These are phyloP conservation scores for Spencermartinsiella europaea DNA, from an alignment of 805 yeast species.

Conservation along the genomic window DNA sequence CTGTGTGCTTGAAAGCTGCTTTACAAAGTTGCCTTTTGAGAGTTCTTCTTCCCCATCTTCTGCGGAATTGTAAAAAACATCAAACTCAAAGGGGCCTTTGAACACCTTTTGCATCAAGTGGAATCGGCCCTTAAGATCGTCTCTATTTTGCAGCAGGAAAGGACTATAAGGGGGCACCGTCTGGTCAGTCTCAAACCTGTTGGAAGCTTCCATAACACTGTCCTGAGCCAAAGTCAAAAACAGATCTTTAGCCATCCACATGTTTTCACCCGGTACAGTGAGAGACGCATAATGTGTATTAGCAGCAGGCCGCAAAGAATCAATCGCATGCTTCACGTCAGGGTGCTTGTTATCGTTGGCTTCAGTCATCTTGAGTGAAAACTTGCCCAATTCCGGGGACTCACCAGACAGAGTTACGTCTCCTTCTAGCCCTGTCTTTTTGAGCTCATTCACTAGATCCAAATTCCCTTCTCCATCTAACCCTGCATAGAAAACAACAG, in stretches of 20 bases:
- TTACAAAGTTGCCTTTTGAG: slow-evolving; percentile 16
- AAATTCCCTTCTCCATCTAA: slow-evolving; percentile 54
- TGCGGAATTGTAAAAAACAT: slow-evolving; percentile 53
- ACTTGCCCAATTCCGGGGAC: slow-evolving; percentile 63
- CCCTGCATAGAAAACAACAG: slow-evolving; percentile 74
- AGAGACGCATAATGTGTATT: slow-evolving; percentile 63
- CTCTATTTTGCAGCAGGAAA: slow-evolving; percentile 53
- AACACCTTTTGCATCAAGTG: slow-evolving; percentile 76
- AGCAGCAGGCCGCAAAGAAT: slow-evolving; percentile 25
- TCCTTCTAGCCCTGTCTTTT: slow-evolving; percentile 24
- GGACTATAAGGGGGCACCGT: slow-evolving; percentile 37
- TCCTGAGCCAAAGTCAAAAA: slow-evolving; percentile 67
- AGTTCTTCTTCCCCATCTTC: slow-evolving; percentile 36
- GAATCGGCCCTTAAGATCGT: slow-evolving; percentile 63
- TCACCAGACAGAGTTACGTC: slow-evolving; percentile 44
- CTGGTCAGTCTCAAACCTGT: slow-evolving; percentile 27
- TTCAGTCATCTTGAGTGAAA: slow-evolving; percentile 55
- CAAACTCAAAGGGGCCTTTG: slow-evolving; percentile 71
- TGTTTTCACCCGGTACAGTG: slow-evolving; percentile 61
- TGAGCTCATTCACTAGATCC: slow-evolving; percentile 25
- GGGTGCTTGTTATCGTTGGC: slow-evolving; percentile 42
- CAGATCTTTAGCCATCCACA: slow-evolving; percentile 77
- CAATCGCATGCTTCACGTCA: slow-evolving; percentile 47
- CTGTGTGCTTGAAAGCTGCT: slow-evolving; percentile 31
- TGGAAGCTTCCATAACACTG: slow-evolving; percentile 47